A percentile compares a stretch with the other conserved stretches of the same genome.
Evolutionary conservation across 768 basidiomycete species (phyloP).

Genomic region (Termitomyces sp.): DNA sequence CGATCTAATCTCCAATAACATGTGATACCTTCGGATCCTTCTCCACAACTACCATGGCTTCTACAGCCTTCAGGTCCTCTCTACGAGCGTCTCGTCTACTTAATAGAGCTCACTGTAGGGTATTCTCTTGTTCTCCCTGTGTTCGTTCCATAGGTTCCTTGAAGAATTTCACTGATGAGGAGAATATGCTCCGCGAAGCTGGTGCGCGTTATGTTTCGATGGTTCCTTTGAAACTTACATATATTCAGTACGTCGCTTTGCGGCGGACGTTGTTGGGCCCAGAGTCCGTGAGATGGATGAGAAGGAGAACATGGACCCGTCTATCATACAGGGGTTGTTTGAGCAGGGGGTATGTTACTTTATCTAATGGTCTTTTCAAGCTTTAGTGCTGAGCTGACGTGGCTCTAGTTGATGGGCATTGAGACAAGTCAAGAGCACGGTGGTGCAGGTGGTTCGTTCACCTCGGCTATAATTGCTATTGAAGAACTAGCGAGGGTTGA

Average conservation of each 20-base stretch:
- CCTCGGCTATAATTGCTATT: constrained; percentile 91
- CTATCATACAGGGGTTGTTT: constrained; percentile 82
- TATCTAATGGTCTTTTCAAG: background rate
- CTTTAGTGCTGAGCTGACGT: constrained; percentile 5
- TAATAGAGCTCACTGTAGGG: constrained; percentile 19
- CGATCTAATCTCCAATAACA: constrained; percentile 3
- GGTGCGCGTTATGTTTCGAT: constrained; percentile 47
- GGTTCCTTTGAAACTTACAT: background rate
- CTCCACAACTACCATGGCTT: constrained; percentile 14
- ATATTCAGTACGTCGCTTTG: constrained; percentile 76
- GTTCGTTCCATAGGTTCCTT: constrained; percentile 51
- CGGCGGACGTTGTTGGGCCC: constrained; percentile 84
- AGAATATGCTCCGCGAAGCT: constrained; percentile 88
- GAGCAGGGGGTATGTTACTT: constrained; percentile 79
- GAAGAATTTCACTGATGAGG: constrained; percentile 89
- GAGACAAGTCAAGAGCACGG: constrained; percentile 84
- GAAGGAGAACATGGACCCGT: constrained; percentile 90
- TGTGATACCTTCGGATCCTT: constrained; percentile 6
- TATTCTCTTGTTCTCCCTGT: constrained; percentile 36
- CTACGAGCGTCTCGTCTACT: constrained; percentile 10
- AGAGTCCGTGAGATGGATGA: constrained; percentile 98
- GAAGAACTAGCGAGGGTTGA: constrained; percentile 97
- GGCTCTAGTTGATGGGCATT: constrained; percentile 90
- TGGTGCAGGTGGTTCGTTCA: constrained; percentile 90
- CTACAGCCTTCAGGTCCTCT: constrained; percentile 13